Evolutionary conservation across 371 early-diverging fungal species (phyloP), one percentile per base, ranked within the genome.

Genomic region (Umbelopsis sp.): DNA sequence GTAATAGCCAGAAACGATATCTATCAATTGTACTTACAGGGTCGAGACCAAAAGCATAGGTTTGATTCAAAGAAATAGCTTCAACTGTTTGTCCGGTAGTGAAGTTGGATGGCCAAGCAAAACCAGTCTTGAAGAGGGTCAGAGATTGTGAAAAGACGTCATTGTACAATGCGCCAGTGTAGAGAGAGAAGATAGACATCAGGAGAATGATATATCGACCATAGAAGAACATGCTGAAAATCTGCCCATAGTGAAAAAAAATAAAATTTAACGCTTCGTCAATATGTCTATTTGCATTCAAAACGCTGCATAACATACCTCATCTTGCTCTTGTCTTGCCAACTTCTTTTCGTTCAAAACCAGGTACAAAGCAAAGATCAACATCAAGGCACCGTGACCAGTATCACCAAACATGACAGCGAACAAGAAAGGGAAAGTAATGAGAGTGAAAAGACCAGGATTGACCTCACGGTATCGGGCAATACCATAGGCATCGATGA

Each of bases 361-460:
- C 67, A 99, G 79, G 72, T 91, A 94, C 2, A 91, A 76, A 5
- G 92, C 96, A 66, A 87, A 76, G 24, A 93, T 72, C 9, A 96
- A 76, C 81, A 99, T 87, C 63, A 99, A 70, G 65, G 96, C 74
- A 18, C 99, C 99, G 75, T 99, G 99, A 35, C 99, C 99, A 51
- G 99, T 88, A 85, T 99, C 99, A 69, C 99, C 99, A 90, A 99
- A 99, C 99, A 99, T 99, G 68, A 98, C 92, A 46, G 99, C 99
- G 85, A 99, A 99, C 66, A 99, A 77, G 82, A 99, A 99, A 20
- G 99, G 99, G 89, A 99, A 99, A 0, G 99, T 96, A 51, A 99
- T 94, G 32, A 96, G 80, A 0, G 98, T 97, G 75, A 99, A 99
- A 45, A 99, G 88, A 41, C 98, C 99, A 41, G 99, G 99, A 80